These are phyloP conservation scores for Penicillium sp. DNA, from an alignment of 2,329 filamentous ascomycete genomes.

Conservation along the genomic window DNA sequence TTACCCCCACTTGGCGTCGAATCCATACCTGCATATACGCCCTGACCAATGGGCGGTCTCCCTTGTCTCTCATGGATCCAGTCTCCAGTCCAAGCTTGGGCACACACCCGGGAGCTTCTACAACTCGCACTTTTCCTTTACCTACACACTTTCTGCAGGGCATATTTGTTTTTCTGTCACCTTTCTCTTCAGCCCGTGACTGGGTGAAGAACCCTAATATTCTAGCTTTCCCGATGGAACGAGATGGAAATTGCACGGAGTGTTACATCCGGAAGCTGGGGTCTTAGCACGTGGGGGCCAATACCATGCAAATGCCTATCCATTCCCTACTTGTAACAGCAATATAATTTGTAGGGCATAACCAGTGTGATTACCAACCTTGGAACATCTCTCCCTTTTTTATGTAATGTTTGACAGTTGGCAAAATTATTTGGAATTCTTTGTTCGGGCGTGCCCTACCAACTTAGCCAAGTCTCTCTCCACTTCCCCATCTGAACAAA, in stretches of 20 bases:
- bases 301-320: neutral
- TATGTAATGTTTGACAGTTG: neutral
- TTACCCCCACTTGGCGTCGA: neutral
- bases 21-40: slow-evolving; percentile 2
- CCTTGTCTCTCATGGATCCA: neutral
- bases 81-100: neutral
- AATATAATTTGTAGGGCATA: neutral
- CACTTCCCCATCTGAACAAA: neutral
- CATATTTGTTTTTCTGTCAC: neutral
- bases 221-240: neutral
- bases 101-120: neutral
- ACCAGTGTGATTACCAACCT: too few relatives aligned
- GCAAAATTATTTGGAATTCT: neutral
- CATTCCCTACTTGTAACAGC: neutral
- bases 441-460: neutral
- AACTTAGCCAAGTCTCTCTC: neutral
- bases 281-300: slow-evolving; percentile 1
- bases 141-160: neutral
- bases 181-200: neutral
- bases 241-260: neutral
- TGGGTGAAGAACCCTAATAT: neutral
- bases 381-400: neutral
- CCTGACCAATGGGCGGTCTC: neutral
- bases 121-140: neutral
- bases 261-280: neutral